phyloP scores from a whole-genome alignment of 768 basidiomycete species.

The Serendipita indica region DNA sequence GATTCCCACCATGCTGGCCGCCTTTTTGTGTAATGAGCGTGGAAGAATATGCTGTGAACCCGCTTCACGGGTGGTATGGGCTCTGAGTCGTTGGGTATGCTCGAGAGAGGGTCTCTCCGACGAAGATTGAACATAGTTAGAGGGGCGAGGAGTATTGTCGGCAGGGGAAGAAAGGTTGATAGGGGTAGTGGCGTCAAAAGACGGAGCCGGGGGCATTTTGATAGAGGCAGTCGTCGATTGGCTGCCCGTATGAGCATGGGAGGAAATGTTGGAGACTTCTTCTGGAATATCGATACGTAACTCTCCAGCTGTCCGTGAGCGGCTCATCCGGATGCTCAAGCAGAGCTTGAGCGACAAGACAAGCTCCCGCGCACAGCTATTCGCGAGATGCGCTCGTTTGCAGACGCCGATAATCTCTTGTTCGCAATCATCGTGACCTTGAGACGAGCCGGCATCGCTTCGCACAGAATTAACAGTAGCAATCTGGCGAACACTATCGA shows the following conservation, averaged over 20 bases:
- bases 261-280: not conserved
- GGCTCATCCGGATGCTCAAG: not conserved
- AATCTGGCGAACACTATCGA: not conserved
- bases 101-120: too few relatives aligned
- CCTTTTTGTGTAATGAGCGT: not conserved
- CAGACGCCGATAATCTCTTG: not conserved
- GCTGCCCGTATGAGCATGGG: not conserved
- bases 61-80: not conserved
- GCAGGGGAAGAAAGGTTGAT: not conserved
- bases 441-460: not conserved
- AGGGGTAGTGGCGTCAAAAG: not conserved
- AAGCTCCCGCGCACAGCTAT: conserved; percentile 2
- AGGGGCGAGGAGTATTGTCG: not conserved
- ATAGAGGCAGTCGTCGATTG: not conserved
- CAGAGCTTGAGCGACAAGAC: conserved; percentile 5
- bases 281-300: not conserved
- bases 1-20: conserved; percentile 1
- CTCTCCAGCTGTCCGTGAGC: not conserved
- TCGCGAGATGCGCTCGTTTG: conserved; percentile 2
- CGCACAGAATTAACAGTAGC: not conserved
- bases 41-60: not conserved
- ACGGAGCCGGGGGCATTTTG: not conserved
- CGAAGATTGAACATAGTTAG: not conserved
- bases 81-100: too few relatives aligned
- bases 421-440: not conserved